These are phyloP conservation scores for Mycena rosella DNA, from an alignment of 768 basidiomycete genomes.

Conservation along the genomic window DNA sequence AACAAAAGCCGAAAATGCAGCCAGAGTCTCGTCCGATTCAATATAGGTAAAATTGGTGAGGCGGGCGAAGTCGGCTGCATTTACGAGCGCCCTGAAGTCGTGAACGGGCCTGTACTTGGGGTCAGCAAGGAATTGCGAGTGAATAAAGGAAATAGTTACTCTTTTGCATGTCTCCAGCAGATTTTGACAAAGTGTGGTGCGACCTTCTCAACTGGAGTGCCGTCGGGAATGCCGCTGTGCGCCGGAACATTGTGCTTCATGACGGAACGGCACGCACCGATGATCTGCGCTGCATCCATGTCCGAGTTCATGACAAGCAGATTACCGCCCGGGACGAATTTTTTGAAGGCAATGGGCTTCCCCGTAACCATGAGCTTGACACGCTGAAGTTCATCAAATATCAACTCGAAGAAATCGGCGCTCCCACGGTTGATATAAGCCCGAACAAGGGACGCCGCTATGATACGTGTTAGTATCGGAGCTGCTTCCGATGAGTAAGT, in stretches of 20 bases:
- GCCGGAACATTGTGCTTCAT: background rate
- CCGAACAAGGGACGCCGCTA: constrained; percentile 18
- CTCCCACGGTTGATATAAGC: constrained; percentile 22
- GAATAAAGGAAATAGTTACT: background rate
- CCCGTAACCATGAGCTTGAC: constrained; percentile 21
- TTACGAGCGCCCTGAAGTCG: constrained; percentile 1
- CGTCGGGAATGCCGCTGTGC: background rate
- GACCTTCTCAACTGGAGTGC: background rate
- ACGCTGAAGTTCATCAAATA: constrained; percentile 22
- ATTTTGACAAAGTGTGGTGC: background rate
- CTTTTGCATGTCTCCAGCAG: background rate
- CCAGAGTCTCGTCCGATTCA: background rate
- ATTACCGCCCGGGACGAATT: constrained; percentile 27
- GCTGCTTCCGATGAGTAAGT: background rate
- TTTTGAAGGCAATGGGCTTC: constrained; percentile 15
- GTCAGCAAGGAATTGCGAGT: too few species aligned
- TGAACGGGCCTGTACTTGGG: too few species aligned
- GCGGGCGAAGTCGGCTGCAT: background rate
- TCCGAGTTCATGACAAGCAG: constrained; percentile 24
- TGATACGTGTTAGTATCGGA: background rate
- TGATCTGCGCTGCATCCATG: constrained; percentile 31
- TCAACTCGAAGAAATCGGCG: constrained; percentile 12
- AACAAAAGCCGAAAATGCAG: background rate
- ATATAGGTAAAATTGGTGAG: constrained; percentile 13
- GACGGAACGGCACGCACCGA: constrained; percentile 5